These are phyloP conservation scores for Colletotrichum filicis DNA, from an alignment of 2,329 filamentous ascomycete species.

Conservation along the genomic window DNA sequence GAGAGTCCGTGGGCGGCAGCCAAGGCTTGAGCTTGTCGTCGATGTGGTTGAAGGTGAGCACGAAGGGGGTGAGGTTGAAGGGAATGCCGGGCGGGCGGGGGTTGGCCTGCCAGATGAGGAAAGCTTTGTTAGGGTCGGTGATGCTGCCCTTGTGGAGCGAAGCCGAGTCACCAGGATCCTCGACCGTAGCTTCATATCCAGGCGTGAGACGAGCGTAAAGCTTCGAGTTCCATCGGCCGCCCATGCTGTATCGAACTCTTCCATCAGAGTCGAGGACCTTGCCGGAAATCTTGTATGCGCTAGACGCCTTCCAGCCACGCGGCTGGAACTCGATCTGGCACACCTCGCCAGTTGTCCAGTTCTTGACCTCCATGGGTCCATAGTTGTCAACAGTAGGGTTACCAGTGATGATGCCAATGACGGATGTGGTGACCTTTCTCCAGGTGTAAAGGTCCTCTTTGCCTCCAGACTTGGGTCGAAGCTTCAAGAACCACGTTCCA, in stretches of 20 bases:
- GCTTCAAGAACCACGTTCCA: constrained; percentile 94
- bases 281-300: constrained; percentile 87
- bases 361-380: constrained; percentile 95
- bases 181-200: constrained; percentile 82
- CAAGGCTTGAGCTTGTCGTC: constrained; percentile 82
- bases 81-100: constrained; percentile 84
- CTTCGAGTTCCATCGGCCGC: constrained; percentile 97
- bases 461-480: constrained; percentile 79
- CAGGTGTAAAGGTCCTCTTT: constrained; percentile 94
- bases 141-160: constrained; percentile 61
- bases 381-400: constrained; percentile 98
- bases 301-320: constrained; percentile 94
- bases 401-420: constrained; percentile 98
- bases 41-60: constrained; percentile 91
- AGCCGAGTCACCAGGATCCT: constrained; percentile 60
- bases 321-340: constrained; percentile 92
- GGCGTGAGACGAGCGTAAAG: constrained; percentile 94
- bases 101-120: constrained; percentile 94
- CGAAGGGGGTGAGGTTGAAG: constrained; percentile 97
- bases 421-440: constrained; percentile 98
- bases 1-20: constrained; percentile 91
- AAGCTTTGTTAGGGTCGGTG: constrained; percentile 78
- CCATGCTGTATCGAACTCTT: constrained; percentile 88
- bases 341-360: constrained; percentile 95
- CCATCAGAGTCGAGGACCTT: constrained; percentile 85